Conservation (phyloP, 257 asterid species). For the Perilla frutescens region DNA sequence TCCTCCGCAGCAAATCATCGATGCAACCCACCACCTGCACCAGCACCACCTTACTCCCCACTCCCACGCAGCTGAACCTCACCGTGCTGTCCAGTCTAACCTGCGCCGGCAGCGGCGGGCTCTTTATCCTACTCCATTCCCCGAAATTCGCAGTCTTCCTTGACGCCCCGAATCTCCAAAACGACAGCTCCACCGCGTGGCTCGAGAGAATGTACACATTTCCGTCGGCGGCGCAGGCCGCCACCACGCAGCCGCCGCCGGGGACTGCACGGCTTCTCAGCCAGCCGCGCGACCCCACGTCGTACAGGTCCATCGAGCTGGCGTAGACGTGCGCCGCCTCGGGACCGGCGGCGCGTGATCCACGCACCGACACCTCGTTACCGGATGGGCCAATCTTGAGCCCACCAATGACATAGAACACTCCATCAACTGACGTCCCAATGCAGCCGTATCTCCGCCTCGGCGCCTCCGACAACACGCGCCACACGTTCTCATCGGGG, state of each 20-base stretch:
- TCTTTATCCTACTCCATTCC: slow-evolving; percentile 70
- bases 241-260: slow-evolving; percentile 89
- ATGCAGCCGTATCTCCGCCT: slow-evolving; percentile 78
- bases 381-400: slow-evolving; percentile 59
- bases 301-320: slow-evolving; percentile 83
- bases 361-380: slow-evolving; percentile 29
- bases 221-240: slow-evolving; percentile 68
- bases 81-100: slow-evolving; percentile 82
- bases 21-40: slow-evolving; percentile 84
- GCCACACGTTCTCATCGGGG: slow-evolving; percentile 66
- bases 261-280: slow-evolving; percentile 72
- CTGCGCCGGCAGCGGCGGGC: slow-evolving; percentile 88
- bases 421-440: slow-evolving; percentile 77
- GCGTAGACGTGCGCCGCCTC: slow-evolving; percentile 69
- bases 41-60: slow-evolving; percentile 67
- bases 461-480: slow-evolving; percentile 64
- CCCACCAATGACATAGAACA: slow-evolving; percentile 78
- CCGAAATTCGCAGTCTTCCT: slow-evolving; percentile 55
- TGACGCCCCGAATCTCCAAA: slow-evolving; percentile 71
- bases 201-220: slow-evolving; percentile 67
- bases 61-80: slow-evolving; percentile 77
- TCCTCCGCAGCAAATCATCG: slow-evolving; percentile 71
- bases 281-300: slow-evolving; percentile 70
- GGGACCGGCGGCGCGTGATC: slow-evolving; percentile 47
- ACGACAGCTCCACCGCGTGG: slow-evolving; percentile 91